phyloP scores from a whole-genome alignment of 2,329 filamentous ascomycete genomes.

The Alternaria tenuissima region DNA sequence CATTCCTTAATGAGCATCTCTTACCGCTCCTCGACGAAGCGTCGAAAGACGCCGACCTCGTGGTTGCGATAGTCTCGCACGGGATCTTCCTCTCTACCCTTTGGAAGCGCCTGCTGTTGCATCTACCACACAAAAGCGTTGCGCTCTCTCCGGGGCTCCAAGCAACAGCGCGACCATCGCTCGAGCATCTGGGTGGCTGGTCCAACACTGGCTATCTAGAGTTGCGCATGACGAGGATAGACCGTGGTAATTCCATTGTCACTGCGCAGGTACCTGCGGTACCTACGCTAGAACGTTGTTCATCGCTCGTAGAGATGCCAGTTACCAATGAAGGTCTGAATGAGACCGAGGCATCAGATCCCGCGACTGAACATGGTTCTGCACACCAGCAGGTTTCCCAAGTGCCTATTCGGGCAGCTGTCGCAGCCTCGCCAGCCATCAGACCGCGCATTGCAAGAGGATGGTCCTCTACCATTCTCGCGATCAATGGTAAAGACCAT shows the following conservation, averaged over 20 bases:
- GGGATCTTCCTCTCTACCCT: constrained; percentile 79
- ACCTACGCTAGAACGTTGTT: not conserved
- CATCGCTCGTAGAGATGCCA: constrained; percentile 5
- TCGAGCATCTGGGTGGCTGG: constrained; percentile 67
- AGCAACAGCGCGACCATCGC: constrained; percentile 49
- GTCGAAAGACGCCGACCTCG: constrained; percentile 38
- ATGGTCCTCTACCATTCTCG: constrained; percentile 63
- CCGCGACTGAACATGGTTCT: not conserved
- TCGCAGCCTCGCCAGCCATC: not conserved
- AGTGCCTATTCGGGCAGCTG: not conserved
- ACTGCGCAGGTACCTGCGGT: not conserved
- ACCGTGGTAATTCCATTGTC: not conserved
- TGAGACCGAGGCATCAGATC: constrained; percentile 1
- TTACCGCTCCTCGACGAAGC: constrained; percentile 61
- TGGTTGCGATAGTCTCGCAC: constrained; percentile 78
- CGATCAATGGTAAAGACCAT: constrained; percentile 75
- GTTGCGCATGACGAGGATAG: constrained; percentile 44
- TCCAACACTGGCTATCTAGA: constrained; percentile 72
- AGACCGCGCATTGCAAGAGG: constrained; percentile 33
- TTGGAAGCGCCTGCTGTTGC: constrained; percentile 67
- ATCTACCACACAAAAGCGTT: constrained; percentile 61
- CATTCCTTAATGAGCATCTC: constrained; percentile 72
- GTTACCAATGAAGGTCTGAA: constrained; percentile 1
- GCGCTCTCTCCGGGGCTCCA: constrained; percentile 55
- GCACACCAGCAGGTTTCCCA: not conserved